phyloP scores from a whole-genome alignment of 2,329 filamentous ascomycete species.

The Colletotrichum caudatum region DNA sequence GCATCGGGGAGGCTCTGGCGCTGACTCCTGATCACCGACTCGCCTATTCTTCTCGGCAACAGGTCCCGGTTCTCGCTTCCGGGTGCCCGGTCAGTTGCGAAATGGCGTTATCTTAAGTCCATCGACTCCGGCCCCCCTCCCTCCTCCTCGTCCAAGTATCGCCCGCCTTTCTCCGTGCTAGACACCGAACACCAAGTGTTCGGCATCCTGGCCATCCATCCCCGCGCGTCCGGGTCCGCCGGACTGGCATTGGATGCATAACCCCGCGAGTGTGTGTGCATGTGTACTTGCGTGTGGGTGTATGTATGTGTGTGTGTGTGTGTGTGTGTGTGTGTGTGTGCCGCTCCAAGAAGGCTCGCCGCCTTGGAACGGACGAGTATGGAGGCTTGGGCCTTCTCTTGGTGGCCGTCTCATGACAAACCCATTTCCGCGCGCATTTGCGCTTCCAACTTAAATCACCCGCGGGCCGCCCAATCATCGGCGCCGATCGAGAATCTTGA shows the following conservation, averaged over 20 bases:
- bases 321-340: not conserved
- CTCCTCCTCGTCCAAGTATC: no score
- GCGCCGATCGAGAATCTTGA: constrained; percentile 23
- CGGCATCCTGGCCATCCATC: not conserved
- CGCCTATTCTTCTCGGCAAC: not conserved
- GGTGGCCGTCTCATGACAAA: constrained; percentile 35
- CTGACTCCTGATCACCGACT: constrained; percentile 9
- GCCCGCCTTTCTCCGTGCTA: not conserved
- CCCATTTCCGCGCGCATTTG: not conserved
- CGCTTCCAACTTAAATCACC: constrained; percentile 5
- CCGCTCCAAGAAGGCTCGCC: constrained; percentile 1
- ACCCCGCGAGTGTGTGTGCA: constrained; percentile 6
- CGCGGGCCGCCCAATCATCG: constrained; percentile 32
- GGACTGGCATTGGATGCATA: constrained; percentile 14
- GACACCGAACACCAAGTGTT: constrained; percentile 7
- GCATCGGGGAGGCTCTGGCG: not conserved
- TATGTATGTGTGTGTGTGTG: no score
- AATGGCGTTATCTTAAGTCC: constrained; percentile 1
- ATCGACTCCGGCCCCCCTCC: not conserved
- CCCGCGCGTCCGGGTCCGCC: constrained; percentile 11
- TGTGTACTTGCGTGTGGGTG: no score
- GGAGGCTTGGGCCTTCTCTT: constrained; percentile 11
- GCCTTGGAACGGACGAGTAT: not conserved
- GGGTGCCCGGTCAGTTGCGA: constrained; percentile 14
- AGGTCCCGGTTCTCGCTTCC: not conserved